These are phyloP conservation scores for Gaeumannomyces sp. DNA, from an alignment of 2,329 filamentous ascomycete genomes.

Conservation along the genomic window DNA sequence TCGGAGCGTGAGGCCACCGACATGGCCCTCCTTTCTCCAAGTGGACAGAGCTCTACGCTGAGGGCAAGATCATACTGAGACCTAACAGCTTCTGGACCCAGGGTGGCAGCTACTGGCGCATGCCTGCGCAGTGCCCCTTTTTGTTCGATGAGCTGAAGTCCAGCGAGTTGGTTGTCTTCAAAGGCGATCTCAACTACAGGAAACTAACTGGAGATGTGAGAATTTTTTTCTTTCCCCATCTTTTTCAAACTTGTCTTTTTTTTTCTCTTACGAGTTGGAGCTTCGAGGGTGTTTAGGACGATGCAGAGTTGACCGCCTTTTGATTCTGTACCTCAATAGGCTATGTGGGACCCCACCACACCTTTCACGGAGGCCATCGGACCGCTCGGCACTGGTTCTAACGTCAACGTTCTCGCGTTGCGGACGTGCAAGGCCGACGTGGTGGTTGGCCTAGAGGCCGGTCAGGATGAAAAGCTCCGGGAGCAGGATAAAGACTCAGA, in stretches of 20 bases:
- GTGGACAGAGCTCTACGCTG: conserved; percentile 73
- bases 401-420: conserved; percentile 77
- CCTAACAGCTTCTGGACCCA: conserved; percentile 91
- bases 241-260: neutral
- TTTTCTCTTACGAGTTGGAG: neutral
- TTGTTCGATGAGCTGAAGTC: conserved; percentile 72
- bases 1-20: conserved; percentile 60
- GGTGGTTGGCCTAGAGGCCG: conserved; percentile 74
- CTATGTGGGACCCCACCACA: conserved; percentile 78
- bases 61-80: conserved; percentile 76
- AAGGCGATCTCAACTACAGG: conserved; percentile 94
- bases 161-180: conserved; percentile 88
- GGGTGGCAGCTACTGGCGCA: conserved; percentile 79
- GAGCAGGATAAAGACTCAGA: conserved; percentile 64
- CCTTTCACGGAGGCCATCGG: conserved; percentile 81
- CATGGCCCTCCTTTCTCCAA: conserved; percentile 73
- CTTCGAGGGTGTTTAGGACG: neutral
- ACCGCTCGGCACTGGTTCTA: conserved; percentile 73
- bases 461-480: conserved; percentile 76
- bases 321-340: conserved; percentile 35
- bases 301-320: neutral
- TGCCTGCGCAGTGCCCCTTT: conserved; percentile 62
- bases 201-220: conserved; percentile 86
- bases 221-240: neutral
- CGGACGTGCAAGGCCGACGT: conserved; percentile 96